Conservation (phyloP, 139 green algal species). For the Micractinium sp. region DNA sequence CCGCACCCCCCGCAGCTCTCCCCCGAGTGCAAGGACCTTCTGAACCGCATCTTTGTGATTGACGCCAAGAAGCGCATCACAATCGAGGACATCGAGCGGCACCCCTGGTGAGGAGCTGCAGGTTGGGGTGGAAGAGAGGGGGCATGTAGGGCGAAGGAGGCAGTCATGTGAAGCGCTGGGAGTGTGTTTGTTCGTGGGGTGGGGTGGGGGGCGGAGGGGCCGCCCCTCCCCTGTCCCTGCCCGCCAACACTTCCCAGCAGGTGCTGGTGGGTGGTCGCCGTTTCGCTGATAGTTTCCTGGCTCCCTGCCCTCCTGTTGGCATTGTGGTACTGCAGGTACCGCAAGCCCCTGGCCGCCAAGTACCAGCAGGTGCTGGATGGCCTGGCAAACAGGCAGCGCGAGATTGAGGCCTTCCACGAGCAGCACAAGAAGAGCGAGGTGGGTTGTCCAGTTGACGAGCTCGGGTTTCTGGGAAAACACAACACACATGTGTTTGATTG, state of each 20-base stretch:
- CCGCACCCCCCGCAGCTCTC: constrained; percentile 54
- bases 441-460: background rate
- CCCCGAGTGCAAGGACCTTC: constrained; percentile 70
- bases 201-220: background rate
- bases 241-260: too few species aligned
- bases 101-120: constrained; percentile 79
- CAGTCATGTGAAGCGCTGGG: too few species aligned
- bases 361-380: constrained; percentile 41
- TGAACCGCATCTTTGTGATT: constrained; percentile 80
- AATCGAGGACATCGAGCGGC: constrained; percentile 69
- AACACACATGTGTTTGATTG: too few species aligned
- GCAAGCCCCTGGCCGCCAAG: constrained; percentile 32
- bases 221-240: too few species aligned
- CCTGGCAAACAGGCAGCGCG: constrained; percentile 17
- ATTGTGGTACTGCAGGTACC: constrained; percentile 28
- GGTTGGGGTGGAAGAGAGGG: too few species aligned
- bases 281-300: too few species aligned
- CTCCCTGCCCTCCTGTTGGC: too few species aligned
- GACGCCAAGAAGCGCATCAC: constrained; percentile 73
- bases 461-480: background rate
- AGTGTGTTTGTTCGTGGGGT: too few species aligned
- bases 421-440: constrained; percentile 20
- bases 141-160: too few species aligned
- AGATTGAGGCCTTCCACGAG: constrained; percentile 26
- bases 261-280: too few species aligned